phyloP scores from a whole-genome alignment of 345 rosid species.

The Salix exigua region DNA sequence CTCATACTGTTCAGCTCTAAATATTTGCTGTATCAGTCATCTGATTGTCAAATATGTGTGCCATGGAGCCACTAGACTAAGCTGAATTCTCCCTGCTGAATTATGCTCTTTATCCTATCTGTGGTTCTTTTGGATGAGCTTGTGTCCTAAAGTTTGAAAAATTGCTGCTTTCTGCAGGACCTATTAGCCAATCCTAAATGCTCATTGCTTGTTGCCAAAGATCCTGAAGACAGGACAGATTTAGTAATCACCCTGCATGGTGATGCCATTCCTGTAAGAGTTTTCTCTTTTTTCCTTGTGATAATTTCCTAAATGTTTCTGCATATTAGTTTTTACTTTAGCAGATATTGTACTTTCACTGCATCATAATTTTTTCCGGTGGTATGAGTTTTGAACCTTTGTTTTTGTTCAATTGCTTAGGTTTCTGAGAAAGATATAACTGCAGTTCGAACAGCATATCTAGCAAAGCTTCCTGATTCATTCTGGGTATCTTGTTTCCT shows the following conservation, averaged over 20 bases:
- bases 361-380: neutral
- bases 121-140: neutral
- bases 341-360: neutral
- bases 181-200: slow-evolving; percentile 76
- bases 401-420: slow-evolving; percentile 34
- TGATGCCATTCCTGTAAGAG: slow-evolving; percentile 73
- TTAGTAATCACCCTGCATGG: slow-evolving; percentile 80
- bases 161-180: slow-evolving; percentile 48
- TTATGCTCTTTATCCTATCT: neutral
- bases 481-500: slow-evolving; percentile 65
- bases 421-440: slow-evolving; percentile 59
- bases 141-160: neutral
- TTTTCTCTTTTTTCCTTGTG: neutral
- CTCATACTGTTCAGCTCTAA: too few relatives aligned
- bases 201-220: slow-evolving; percentile 78
- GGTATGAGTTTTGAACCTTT: neutral
- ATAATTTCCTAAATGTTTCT: neutral
- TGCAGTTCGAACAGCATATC: slow-evolving; percentile 65
- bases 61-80: neutral
- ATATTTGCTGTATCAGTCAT: neutral
- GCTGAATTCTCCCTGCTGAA: neutral
- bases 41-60: neutral
- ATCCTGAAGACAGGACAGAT: slow-evolving; percentile 84
- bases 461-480: slow-evolving; percentile 87
- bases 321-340: neutral